Evolutionary conservation across 192 early-diverging fungal genomes (phyloP).

Genomic region (Rhizophagus sp.): DNA sequence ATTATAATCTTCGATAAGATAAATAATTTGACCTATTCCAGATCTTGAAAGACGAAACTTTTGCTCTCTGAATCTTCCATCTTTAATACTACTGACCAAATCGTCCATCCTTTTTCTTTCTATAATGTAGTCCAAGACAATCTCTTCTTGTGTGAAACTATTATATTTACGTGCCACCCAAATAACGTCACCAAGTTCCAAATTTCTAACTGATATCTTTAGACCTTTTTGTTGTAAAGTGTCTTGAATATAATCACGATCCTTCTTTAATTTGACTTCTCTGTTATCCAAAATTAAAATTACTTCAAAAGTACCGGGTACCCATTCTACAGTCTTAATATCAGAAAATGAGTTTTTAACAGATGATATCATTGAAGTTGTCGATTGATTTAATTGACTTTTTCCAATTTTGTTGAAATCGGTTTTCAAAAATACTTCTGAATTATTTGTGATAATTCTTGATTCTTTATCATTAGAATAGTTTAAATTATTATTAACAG

Average conservation of each 20-base stretch:
- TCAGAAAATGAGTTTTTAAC: conserved; percentile 6
- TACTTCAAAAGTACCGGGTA: conserved; percentile 62
- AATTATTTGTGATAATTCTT: not conserved
- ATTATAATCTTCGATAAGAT: conserved; percentile 84
- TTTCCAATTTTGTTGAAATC: not conserved
- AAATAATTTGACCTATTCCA: conserved; percentile 75
- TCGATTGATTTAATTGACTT: not conserved
- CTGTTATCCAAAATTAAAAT: conserved; percentile 79
- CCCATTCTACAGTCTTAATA: conserved; percentile 34
- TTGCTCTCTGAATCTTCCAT: conserved; percentile 92
- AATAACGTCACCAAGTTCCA: conserved; percentile 86
- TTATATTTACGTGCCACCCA: conserved; percentile 73
- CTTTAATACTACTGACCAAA: conserved; percentile 86
- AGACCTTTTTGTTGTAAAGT: conserved; percentile 64
- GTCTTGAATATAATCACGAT: conserved; percentile 73
- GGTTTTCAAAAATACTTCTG: not conserved
- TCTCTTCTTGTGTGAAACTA: conserved; percentile 45
- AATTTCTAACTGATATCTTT: conserved; percentile 51
- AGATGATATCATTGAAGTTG: not conserved
- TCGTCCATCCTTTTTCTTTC: conserved; percentile 97
- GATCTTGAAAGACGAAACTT: conserved; percentile 76
- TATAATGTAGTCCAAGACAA: conserved; percentile 83
- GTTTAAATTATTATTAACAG: not conserved
- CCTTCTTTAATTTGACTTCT: conserved; percentile 68
- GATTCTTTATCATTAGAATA: not conserved